Evolutionary conservation across 1,139 yeast genomes (phyloP).

Genomic region (Nakaseomyces glabratus): DNA sequence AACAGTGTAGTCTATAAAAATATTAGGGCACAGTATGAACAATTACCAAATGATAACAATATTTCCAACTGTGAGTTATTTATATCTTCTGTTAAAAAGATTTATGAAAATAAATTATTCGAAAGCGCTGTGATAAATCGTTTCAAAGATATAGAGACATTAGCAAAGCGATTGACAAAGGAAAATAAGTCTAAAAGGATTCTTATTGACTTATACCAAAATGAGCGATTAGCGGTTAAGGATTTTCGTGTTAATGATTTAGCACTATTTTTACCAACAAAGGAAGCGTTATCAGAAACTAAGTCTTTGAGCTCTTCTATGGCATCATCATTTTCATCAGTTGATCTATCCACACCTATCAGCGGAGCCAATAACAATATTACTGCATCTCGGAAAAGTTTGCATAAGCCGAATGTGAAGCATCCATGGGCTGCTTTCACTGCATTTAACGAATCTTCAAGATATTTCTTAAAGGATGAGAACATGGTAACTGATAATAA

Average conservation of each 20-base stretch:
- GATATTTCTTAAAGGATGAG: slow-evolving; percentile 24
- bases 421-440: slow-evolving; percentile 32
- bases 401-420: slow-evolving; percentile 8
- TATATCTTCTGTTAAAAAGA: slow-evolving; percentile 23
- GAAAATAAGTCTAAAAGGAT: slow-evolving; percentile 54
- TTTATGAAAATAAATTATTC: slow-evolving; percentile 37
- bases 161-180: slow-evolving; percentile 76
- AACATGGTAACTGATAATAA: slow-evolving; percentile 17
- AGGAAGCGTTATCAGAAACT: slow-evolving; percentile 35
- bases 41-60: slow-evolving; percentile 9
- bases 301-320: slow-evolving; percentile 25
- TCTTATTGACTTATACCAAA: slow-evolving; percentile 34
- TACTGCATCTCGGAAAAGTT: not conserved
- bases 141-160: slow-evolving; percentile 82
- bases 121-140: slow-evolving; percentile 63
- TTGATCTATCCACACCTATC: slow-evolving; percentile 31
- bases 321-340: slow-evolving; percentile 28
- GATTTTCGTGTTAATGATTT: slow-evolving; percentile 63
- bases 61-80: slow-evolving; percentile 22
- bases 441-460: slow-evolving; percentile 24
- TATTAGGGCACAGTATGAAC: slow-evolving; percentile 14
- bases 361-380: slow-evolving; percentile 10
- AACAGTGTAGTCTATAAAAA: slow-evolving; percentile 25
- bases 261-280: slow-evolving; percentile 75
- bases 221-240: slow-evolving; percentile 52